These are phyloP conservation scores for Aspergillus eucalypticola DNA, from an alignment of 2,329 filamentous ascomycete species.

Conservation along the genomic window DNA sequence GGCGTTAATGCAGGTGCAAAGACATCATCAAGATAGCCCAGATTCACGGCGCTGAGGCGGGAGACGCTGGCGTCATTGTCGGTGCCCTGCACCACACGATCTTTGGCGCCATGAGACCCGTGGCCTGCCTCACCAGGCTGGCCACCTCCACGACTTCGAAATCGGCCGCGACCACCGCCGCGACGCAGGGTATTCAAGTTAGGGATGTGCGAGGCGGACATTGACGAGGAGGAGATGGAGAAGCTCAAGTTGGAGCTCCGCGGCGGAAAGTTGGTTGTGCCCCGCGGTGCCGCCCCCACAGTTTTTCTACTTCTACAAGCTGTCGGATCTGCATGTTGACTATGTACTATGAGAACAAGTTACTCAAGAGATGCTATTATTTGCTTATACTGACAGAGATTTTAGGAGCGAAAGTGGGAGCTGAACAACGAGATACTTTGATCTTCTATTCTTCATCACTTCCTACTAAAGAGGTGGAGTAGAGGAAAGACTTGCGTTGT, in stretches of 20 bases:
- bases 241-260: slow-evolving; percentile 19
- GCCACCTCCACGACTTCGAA: slow-evolving; percentile 46
- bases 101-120: slow-evolving; percentile 50
- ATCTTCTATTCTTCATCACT: too few species aligned
- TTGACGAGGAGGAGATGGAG: slow-evolving; percentile 37
- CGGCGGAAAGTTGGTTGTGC: slow-evolving; percentile 18
- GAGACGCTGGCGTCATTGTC: slow-evolving; percentile 90
- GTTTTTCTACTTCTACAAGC: too few species aligned
- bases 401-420: too few species aligned
- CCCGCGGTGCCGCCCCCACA: background rate
- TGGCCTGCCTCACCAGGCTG: slow-evolving; percentile 22
- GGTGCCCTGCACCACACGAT: slow-evolving; percentile 80
- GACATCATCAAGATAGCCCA: slow-evolving; percentile 80
- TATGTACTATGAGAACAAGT: too few species aligned
- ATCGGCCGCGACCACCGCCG: slow-evolving; percentile 50
- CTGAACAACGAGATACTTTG: too few species aligned
- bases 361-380: too few species aligned
- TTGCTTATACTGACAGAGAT: too few species aligned
- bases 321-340: too few species aligned
- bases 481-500: too few species aligned
- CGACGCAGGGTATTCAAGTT: slow-evolving; percentile 67
- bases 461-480: too few species aligned
- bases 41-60: slow-evolving; percentile 79
- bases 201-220: slow-evolving; percentile 75
- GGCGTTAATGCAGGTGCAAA: slow-evolving; percentile 73